Conservation (phyloP, 192 early-diverging fungal species). For the Rhizophagus clarus region DNA sequence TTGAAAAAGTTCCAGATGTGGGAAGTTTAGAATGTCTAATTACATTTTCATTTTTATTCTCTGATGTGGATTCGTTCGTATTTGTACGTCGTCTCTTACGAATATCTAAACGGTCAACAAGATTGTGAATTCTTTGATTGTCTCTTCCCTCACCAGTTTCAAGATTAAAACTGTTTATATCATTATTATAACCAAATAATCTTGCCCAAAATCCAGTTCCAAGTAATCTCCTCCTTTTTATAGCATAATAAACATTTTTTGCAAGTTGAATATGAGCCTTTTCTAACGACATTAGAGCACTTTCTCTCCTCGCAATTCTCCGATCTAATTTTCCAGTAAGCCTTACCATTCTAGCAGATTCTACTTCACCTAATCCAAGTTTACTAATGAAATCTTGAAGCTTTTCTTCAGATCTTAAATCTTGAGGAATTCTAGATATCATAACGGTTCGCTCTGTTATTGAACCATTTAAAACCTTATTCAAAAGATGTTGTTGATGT, state of each 20-base stretch:
- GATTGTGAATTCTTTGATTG: constrained; percentile 14
- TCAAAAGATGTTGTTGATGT: constrained; percentile 43
- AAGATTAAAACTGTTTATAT: neutral
- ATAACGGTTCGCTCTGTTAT: constrained; percentile 54
- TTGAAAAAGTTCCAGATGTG: neutral
- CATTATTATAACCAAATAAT: constrained; percentile 1
- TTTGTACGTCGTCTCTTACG: constrained; percentile 7
- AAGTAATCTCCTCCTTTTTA: constrained; percentile 26
- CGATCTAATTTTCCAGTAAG: constrained; percentile 49
- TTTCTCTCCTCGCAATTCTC: constrained; percentile 46
- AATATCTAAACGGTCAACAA: neutral
- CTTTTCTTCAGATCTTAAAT: constrained; percentile 51
- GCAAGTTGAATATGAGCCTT: constrained; percentile 53
- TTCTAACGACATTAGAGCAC: constrained; percentile 46
- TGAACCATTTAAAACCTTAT: constrained; percentile 41
- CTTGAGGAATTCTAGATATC: constrained; percentile 52
- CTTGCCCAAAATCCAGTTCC: neutral
- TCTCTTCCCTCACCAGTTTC: constrained; percentile 11
- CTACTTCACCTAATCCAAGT: constrained; percentile 57
- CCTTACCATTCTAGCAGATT: constrained; percentile 54
- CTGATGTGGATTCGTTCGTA: neutral
- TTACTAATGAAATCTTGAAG: constrained; percentile 55
- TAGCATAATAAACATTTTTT: constrained; percentile 31
- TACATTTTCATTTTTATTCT: neutral
- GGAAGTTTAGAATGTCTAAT: neutral